Base-by-base conservation (phyloP, 257 asterid species). In the Jasminum sambac region DNA sequence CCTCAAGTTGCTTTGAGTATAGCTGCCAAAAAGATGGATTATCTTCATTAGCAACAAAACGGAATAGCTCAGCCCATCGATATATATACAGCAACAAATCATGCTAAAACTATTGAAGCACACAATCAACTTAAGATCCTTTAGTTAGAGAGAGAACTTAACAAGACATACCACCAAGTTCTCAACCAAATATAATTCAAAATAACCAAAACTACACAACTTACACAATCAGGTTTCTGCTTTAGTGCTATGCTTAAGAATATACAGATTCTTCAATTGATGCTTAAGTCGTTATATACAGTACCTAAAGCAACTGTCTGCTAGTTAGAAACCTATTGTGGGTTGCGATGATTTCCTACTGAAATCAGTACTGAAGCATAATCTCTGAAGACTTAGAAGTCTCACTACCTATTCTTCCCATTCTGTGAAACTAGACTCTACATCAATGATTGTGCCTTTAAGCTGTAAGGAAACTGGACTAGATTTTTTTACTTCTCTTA, bases 1-100 rank as follows among this genome's bases (percentile, higher is more conserved):
- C 95, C 82, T 94, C 98, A 66, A 94, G 97, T 86, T 85, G 94
- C 79, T 88, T 89, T 0, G 97, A 94, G 84, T 89, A 89, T 94
- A 87, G 98, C 98, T 93, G 96, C 80, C 81, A 75, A 69, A 77
- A 48, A 17, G 68, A 82, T 40, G 77, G 37, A 34, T 16, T 41
- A 40, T 65, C 58, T 60, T 64, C 63, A 58, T 72, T 52, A 80
- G 36, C 66, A 68, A 37, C 26, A 72, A 48, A 69, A 36, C 48
- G 37, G 36, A 71, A 60, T 72, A 70, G 60, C 74, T 57, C 37
- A 46, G 14, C 55, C 8, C 7, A 38, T 44, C 52, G 69, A 43
- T 42, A 40, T 19, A 73, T 69, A 63, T 68, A 63, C 68, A 55
- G 76, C 43, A 62, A 43, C 6, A 66, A 41, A 66, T 34, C 38